Evolutionary conservation across 345 rosid genomes (phyloP).

Genomic region (Rhizophora mangle): DNA sequence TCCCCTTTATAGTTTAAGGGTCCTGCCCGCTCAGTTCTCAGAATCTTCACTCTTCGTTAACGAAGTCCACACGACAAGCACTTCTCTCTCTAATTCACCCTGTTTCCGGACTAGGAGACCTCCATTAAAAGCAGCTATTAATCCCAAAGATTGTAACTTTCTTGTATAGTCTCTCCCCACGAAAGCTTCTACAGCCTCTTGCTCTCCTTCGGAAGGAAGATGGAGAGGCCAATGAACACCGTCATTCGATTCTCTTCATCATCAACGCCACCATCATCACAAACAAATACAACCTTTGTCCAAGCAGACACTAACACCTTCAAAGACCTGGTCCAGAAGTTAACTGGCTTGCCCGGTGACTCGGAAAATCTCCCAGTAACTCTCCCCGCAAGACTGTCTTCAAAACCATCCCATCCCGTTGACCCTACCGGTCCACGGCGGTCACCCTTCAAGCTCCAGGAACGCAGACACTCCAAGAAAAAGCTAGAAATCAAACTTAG

Average conservation of each 20-base stretch:
- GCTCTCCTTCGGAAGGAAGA: neutral
- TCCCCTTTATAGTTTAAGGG: too few species aligned
- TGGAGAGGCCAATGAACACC: constrained; percentile 21
- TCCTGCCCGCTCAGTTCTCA: too few species aligned
- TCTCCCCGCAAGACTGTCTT: constrained; percentile 17
- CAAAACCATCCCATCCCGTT: constrained; percentile 18
- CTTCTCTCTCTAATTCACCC: too few species aligned
- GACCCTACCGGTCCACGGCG: constrained; percentile 35
- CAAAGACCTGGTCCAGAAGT: constrained; percentile 46
- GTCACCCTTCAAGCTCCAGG: constrained; percentile 48
- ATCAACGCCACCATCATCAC: constrained; percentile 20
- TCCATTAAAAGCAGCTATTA: too few species aligned
- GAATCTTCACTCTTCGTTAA: too few species aligned
- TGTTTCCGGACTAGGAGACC: too few species aligned
- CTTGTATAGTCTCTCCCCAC: neutral
- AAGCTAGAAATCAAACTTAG: constrained; percentile 47
- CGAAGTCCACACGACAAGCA: too few species aligned
- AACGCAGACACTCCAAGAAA: constrained; percentile 39
- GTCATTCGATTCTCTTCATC: neutral
- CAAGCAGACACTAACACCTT: constrained; percentile 46
- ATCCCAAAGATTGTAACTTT: too few species aligned
- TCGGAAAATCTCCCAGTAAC: constrained; percentile 20
- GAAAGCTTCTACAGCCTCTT: neutral
- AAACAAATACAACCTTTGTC: constrained; percentile 36
- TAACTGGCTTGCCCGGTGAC: constrained; percentile 38